Conservation (phyloP, 1,284 basidiomycete species). For the Phellinidium pouzarii region DNA sequence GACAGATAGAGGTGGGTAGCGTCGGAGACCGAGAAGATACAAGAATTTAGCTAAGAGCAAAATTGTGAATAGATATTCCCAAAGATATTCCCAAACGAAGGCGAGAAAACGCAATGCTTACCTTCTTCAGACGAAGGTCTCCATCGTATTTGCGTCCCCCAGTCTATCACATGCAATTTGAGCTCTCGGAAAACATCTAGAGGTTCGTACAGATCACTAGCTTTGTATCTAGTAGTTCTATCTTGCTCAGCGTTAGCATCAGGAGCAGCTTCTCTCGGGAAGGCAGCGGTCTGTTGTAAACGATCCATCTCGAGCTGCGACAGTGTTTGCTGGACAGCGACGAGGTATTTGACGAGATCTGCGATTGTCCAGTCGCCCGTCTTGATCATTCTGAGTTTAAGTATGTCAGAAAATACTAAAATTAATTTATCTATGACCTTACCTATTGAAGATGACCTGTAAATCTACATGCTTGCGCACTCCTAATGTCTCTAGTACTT, state of each 20-base stretch:
- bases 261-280: slow-evolving; percentile 52
- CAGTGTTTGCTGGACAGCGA: slow-evolving; percentile 75
- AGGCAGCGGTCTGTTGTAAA: slow-evolving; percentile 76
- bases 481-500: slow-evolving; percentile 71
- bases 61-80: neutral
- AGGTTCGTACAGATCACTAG: slow-evolving; percentile 82
- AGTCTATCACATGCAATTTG: slow-evolving; percentile 80
- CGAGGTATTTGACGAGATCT: slow-evolving; percentile 82
- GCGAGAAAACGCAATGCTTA: slow-evolving; percentile 26
- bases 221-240: slow-evolving; percentile 43
- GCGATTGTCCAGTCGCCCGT: slow-evolving; percentile 77
- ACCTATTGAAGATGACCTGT: slow-evolving; percentile 83
- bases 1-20: slow-evolving; percentile 63
- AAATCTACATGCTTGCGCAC: slow-evolving; percentile 90
- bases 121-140: slow-evolving; percentile 78
- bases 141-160: slow-evolving; percentile 80
- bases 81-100: neutral
- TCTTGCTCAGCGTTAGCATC: slow-evolving; percentile 30
- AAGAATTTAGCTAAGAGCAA: slow-evolving; percentile 69
- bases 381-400: slow-evolving; percentile 82
- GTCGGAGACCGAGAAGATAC: slow-evolving; percentile 71
- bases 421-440: too few species aligned
- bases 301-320: slow-evolving; percentile 64
- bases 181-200: slow-evolving; percentile 66
- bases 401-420: neutral